Percentiles rank a stretch among this genome's conserved stretches.
These are phyloP conservation scores for Plasmodium berghei DNA, from an alignment of 169 alveolate species.

Conservation along the genomic window DNA sequence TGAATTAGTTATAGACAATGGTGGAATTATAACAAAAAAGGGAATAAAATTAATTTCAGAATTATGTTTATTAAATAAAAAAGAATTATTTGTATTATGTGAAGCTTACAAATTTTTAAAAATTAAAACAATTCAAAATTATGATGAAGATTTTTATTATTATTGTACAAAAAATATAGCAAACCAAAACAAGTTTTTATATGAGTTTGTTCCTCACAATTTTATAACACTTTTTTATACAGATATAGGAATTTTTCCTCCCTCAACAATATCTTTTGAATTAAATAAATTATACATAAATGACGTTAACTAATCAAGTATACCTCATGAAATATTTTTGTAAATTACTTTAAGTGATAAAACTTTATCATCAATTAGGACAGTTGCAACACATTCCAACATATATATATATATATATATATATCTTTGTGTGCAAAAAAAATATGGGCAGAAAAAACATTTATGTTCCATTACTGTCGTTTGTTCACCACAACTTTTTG, in stretches of 20 bases:
- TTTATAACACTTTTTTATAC: conserved; percentile 70
- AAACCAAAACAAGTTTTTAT: conserved; percentile 13
- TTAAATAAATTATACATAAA: conserved; percentile 49
- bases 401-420: neutral
- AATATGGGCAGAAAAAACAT: neutral
- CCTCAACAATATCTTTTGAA: conserved; percentile 58
- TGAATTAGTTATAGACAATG: conserved; percentile 68
- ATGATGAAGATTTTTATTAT: conserved; percentile 15
- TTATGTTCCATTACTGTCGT: neutral
- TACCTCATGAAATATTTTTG: too few relatives aligned
- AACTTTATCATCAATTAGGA: too few relatives aligned
- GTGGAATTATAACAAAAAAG: conserved; percentile 61
- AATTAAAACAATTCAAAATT: conserved; percentile 42
- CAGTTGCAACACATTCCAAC: neutral
- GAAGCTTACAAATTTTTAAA: conserved; percentile 69
- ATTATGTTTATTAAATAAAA: conserved; percentile 66
- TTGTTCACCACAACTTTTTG: neutral
- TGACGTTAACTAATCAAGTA: neutral
- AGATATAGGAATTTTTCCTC: conserved; percentile 71
- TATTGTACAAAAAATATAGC: conserved; percentile 54
- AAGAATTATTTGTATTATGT: conserved; percentile 69
- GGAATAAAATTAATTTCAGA: conserved; percentile 47
- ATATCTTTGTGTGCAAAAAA: neutral
- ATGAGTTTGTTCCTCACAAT: conserved; percentile 68
- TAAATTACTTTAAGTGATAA: too few relatives aligned